These are phyloP conservation scores for Talaromyces verruculosus DNA, from an alignment of 2,329 filamentous ascomycete species.

Conservation along the genomic window DNA sequence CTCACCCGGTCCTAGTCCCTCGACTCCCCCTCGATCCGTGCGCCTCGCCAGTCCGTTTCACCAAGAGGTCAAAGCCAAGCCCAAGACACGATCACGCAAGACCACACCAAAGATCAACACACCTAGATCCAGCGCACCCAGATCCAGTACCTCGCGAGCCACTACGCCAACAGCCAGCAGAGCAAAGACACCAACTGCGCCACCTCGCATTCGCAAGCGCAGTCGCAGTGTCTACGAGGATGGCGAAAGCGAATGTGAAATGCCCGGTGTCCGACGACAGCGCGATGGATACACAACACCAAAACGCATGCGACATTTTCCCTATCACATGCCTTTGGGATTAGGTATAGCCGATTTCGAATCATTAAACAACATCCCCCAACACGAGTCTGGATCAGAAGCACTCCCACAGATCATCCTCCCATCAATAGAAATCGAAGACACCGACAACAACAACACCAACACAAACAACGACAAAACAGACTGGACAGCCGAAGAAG, in stretches of 20 bases:
- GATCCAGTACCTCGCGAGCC: not conserved
- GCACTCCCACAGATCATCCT: constrained; percentile 29
- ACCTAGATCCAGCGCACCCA: not conserved
- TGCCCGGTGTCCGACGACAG: constrained; percentile 2
- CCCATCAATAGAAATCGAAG: constrained; percentile 38
- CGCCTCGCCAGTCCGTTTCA: constrained; percentile 45
- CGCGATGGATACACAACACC: constrained; percentile 42
- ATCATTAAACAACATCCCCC: constrained; percentile 31
- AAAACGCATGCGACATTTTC: constrained; percentile 45
- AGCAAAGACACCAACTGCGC: constrained; percentile 26
- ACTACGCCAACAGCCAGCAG: not conserved
- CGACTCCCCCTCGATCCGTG: constrained; percentile 37
- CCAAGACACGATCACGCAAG: constrained; percentile 32
- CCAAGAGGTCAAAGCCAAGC: constrained; percentile 24
- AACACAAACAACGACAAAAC: constrained; percentile 17
- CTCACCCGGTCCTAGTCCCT: constrained; percentile 34
- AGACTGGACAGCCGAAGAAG: constrained; percentile 44
- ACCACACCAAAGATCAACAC: constrained; percentile 25
- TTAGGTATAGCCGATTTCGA: constrained; percentile 47
- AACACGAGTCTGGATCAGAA: constrained; percentile 23
- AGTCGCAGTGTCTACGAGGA: constrained; percentile 36
- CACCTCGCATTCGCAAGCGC: constrained; percentile 41
- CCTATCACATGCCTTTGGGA: constrained; percentile 47
- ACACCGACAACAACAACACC: constrained; percentile 21
- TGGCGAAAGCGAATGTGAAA: constrained; percentile 25